These are phyloP conservation scores for Pyrenochaeta sp. DNA, from an alignment of 2,329 filamentous ascomycete species.

Conservation along the genomic window DNA sequence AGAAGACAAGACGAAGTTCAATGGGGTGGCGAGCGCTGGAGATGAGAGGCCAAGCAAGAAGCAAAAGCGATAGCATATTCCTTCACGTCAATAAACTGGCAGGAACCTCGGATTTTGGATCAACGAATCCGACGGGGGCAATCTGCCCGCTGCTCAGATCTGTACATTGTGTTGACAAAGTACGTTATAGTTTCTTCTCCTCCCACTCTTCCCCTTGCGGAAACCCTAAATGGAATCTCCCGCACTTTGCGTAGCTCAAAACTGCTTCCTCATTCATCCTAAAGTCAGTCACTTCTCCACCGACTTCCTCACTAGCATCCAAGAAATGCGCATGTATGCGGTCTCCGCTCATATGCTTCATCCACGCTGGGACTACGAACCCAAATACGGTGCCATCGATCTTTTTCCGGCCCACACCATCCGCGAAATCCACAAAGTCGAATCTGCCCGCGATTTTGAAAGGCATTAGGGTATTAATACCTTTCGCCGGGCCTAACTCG, in stretches of 20 bases:
- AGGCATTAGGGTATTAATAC: slow-evolving; percentile 52
- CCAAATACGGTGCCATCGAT: slow-evolving; percentile 53
- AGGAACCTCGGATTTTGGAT: neutral
- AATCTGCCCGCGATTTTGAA: slow-evolving; percentile 51
- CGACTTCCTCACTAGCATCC: slow-evolving; percentile 38
- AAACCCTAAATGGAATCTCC: slow-evolving; percentile 54
- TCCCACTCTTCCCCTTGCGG: slow-evolving; percentile 54
- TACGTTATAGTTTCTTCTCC: slow-evolving; percentile 28
- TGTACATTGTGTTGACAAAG: neutral
- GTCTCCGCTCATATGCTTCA: slow-evolving; percentile 51
- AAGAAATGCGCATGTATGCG: slow-evolving; percentile 50
- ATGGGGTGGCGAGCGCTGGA: neutral
- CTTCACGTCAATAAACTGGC: neutral
- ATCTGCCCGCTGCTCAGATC: no score
- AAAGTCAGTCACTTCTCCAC: slow-evolving; percentile 51
- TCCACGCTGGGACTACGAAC: slow-evolving; percentile 51
- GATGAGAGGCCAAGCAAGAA: neutral
- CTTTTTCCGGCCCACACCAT: slow-evolving; percentile 30
- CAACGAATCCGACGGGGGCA: neutral
- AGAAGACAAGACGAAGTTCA: neutral
- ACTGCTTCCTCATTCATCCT: slow-evolving; percentile 44
- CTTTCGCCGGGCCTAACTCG: slow-evolving; percentile 27
- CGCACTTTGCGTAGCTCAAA: slow-evolving; percentile 52
- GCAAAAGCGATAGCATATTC: neutral
- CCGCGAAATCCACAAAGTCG: slow-evolving; percentile 39